Base-by-base conservation (phyloP, 805 yeast genomes). In the Kluyveromyces siamensis region DNA sequence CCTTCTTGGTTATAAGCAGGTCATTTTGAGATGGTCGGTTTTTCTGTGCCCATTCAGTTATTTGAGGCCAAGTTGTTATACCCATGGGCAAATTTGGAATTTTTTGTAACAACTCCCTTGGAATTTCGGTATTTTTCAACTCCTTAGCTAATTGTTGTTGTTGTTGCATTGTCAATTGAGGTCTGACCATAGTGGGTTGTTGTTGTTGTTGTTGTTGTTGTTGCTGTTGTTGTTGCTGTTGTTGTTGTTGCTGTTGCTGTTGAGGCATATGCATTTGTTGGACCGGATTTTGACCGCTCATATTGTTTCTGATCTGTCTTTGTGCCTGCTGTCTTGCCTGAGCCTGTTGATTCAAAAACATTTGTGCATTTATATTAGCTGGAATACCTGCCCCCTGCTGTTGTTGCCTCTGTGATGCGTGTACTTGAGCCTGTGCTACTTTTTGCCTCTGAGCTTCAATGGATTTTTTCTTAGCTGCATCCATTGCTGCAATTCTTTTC, bases 41-140 rank as follows among this genome's bases (percentile, higher is more conserved):
- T 53, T 77, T 74, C 53, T 79, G 76, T 41, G 80, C 66, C 55
- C 81, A 74, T 40, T 81, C 83, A 63, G 81, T 79, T 27, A 87
- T 79, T 60, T 81, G 86, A 19, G 80, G 77, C 96, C 96, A 89
- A 7, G 95, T 86, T 55, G 77, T 82, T 27, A 82, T 82, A 45
- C 81, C 83, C 13, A 83, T 82, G 0, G 96, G 96, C 35, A 87
- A 70, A 43, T 77, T 83, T 9, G 95, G 95, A 43, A 87, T 76
- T 57, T 78, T 78, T 47, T 75, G 72, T 18, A 87, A 66, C 25
- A 87, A 63, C 2, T 79, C 77, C 14, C 76, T 77, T 0, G 96
- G 96, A 45, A 89, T 87, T 2, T 87, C 88, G 2, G 80, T 69
- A 40, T 78, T 79, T 52, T 83, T 77, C 60, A 86, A 67, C 48